Conservation (phyloP, 768 basidiomycete species). For the Boletus sp. region DNA sequence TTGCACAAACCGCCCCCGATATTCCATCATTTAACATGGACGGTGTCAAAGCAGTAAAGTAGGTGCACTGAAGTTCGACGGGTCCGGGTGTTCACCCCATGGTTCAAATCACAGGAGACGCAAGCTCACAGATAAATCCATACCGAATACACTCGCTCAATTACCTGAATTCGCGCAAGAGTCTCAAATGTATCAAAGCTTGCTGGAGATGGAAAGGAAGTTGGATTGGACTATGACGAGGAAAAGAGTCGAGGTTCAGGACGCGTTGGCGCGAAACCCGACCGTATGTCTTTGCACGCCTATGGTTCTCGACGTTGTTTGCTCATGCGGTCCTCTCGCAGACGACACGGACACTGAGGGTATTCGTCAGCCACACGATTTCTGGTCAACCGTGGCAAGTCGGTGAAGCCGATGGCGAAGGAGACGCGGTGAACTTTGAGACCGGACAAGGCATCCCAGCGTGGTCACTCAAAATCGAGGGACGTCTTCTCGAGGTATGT, state of each 20-base stretch:
- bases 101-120: conserved; percentile 48
- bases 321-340: conserved; percentile 27
- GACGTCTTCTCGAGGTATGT: conserved; percentile 76
- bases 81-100: not conserved
- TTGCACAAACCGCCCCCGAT: not conserved
- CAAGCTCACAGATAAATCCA: conserved; percentile 73
- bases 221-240: conserved; percentile 94
- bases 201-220: conserved; percentile 85
- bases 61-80: not conserved
- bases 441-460: conserved; percentile 88
- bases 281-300: conserved; percentile 36
- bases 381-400: conserved; percentile 86
- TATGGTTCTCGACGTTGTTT: not conserved
- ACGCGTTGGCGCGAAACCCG: conserved; percentile 72
- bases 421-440: conserved; percentile 54
- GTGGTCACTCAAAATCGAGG: conserved; percentile 86
- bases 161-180: conserved; percentile 75
- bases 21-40: conserved; percentile 19
- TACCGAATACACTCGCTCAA: conserved; percentile 75
- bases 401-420: conserved; percentile 34
- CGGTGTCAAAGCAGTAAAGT: conserved; percentile 36
- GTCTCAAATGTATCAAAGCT: conserved; percentile 80
- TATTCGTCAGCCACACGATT: conserved; percentile 86
- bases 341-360: conserved; percentile 78
- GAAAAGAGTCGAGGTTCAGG: conserved; percentile 88